These are phyloP conservation scores for Chenopodium suecicum DNA, from an alignment of 148 eudicot genomes.

Conservation along the genomic window DNA sequence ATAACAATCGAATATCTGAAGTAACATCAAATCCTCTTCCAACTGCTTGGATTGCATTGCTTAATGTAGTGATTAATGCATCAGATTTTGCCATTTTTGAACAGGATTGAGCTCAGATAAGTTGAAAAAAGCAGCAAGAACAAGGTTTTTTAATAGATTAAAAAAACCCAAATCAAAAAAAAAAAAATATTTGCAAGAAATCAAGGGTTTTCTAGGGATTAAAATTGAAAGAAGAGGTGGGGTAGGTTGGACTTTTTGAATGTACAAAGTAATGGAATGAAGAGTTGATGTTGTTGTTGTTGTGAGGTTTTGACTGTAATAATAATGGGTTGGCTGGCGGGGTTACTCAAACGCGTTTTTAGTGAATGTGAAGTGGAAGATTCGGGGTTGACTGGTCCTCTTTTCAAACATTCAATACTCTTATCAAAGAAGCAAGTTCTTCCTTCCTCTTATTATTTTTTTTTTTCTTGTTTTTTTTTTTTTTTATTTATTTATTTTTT, in stretches of 20 bases:
- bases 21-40: conserved; percentile 99
- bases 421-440: too few relatives aligned
- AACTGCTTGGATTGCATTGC: conserved; percentile 77
- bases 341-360: conserved; percentile 37
- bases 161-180: neutral
- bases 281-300: neutral
- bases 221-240: conserved; percentile 7
- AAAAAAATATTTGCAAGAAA: neutral
- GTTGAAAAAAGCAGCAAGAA: too few relatives aligned
- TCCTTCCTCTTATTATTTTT: neutral
- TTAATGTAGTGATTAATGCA: conserved; percentile 62
- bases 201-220: neutral
- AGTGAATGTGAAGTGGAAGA: conserved; percentile 25
- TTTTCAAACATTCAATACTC: conserved; percentile 6
- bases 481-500: neutral
- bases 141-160: neutral
- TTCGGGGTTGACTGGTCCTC: conserved; percentile 38
- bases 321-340: conserved; percentile 9
- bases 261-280: conserved; percentile 3
- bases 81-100: conserved; percentile 29
- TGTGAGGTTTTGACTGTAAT: conserved; percentile 25
- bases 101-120: too few relatives aligned
- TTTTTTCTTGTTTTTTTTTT: too few relatives aligned
- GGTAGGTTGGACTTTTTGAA: conserved; percentile 31
- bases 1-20: conserved; percentile 87